Evolutionary conservation across 192 early-diverging fungal genomes (phyloP).

Genomic region (Backusella circina): DNA sequence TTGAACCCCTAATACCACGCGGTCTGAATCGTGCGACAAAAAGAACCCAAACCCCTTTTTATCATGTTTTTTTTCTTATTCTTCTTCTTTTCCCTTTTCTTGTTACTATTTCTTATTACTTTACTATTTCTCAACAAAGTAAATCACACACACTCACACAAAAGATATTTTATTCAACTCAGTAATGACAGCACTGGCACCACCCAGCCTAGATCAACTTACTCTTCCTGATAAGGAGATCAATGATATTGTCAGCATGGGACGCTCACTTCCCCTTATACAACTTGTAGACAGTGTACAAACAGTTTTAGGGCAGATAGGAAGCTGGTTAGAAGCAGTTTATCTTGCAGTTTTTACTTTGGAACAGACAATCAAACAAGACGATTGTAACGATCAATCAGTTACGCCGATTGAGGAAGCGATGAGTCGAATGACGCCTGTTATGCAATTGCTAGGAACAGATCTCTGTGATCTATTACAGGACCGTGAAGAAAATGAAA

Average conservation of each 20-base stretch:
- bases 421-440: slow-evolving; percentile 42
- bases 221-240: slow-evolving; percentile 1
- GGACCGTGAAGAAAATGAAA: neutral
- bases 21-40: slow-evolving; percentile 2
- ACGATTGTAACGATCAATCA: slow-evolving; percentile 26
- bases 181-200: neutral
- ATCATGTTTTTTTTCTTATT: neutral
- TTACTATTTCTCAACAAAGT: neutral
- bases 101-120: neutral
- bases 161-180: neutral
- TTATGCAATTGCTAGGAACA: slow-evolving; percentile 36
- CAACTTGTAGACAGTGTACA: neutral
- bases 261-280: neutral
- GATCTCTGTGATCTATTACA: neutral
- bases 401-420: slow-evolving; percentile 37
- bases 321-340: slow-evolving; percentile 45
- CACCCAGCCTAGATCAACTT: slow-evolving; percentile 2
- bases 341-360: slow-evolving; percentile 53
- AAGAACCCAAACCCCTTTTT: neutral
- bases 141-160: neutral
- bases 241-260: neutral
- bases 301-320: slow-evolving; percentile 13
- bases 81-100: neutral
- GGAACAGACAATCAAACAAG: slow-evolving; percentile 39
- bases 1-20: neutral